Percentiles rank a stretch among this genome's conserved stretches.
Evolutionary conservation across 2,329 filamentous ascomycete species (phyloP).

Genomic region (Emydomyces testavorans): DNA sequence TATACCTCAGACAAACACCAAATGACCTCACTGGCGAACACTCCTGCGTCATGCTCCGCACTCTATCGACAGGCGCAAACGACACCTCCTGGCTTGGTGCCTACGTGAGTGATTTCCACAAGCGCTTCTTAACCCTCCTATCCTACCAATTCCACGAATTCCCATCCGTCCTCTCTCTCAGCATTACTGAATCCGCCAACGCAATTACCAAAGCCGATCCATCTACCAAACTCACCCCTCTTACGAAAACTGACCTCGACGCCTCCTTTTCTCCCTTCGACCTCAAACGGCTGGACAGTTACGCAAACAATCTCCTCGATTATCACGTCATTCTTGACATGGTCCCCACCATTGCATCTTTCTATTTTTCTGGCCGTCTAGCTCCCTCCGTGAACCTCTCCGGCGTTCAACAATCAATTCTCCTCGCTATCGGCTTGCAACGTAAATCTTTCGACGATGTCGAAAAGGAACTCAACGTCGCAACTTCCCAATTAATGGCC

Average conservation of each 20-base stretch:
- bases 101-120: conserved; percentile 86
- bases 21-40: conserved; percentile 97
- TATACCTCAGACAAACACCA: conserved; percentile 87
- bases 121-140: conserved; percentile 77
- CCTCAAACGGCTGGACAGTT: conserved; percentile 85
- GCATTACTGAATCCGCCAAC: conserved; percentile 75
- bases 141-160: conserved; percentile 89
- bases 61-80: conserved; percentile 49
- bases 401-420: conserved; percentile 73
- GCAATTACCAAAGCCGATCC: conserved; percentile 57
- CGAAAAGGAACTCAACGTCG: conserved; percentile 64
- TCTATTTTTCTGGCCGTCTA: conserved; percentile 76
- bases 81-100: conserved; percentile 79
- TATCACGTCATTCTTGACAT: conserved; percentile 96
- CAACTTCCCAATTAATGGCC: conserved; percentile 68
- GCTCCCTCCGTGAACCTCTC: conserved; percentile 56
- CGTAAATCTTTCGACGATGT: conserved; percentile 74
- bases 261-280: conserved; percentile 76
- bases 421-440: conserved; percentile 85
- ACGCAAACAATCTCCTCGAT: conserved; percentile 93
- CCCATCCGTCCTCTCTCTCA: conserved; percentile 63
- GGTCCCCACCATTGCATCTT: conserved; percentile 64
- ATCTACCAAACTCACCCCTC: conserved; percentile 37
- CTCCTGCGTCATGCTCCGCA: conserved; percentile 91
- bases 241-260: conserved; percentile 69